Evolutionary conservation across 1,284 basidiomycete species (phyloP).

Genomic region (Butyriboletus appendiculatus): DNA sequence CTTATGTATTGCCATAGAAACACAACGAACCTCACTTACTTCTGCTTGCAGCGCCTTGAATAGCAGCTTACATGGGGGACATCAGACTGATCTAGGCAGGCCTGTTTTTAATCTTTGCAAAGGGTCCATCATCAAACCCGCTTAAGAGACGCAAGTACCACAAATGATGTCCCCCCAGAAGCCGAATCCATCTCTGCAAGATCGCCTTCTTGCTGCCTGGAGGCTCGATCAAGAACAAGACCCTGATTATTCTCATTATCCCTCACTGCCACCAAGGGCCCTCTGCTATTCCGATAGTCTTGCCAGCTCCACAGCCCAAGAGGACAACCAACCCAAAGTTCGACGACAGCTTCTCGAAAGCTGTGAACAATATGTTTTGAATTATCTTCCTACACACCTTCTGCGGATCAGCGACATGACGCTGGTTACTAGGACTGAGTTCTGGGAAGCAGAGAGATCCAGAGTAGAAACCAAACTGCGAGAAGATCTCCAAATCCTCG

Average conservation of each 20-base stretch:
- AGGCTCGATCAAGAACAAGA: conserved; percentile 11
- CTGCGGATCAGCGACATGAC: conserved; percentile 13
- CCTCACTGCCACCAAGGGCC: conserved; percentile 6
- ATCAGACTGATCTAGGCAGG: not conserved
- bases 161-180: conserved; percentile 1
- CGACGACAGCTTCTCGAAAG: conserved; percentile 9
- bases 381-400: conserved; percentile 16
- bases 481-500: not conserved
- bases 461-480: conserved; percentile 1
- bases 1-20: not conserved
- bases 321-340: not conserved
- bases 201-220: conserved; percentile 16
- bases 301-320: not conserved
- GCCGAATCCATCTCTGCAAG: not conserved
- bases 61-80: not conserved
- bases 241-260: not conserved
- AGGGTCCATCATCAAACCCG: not conserved
- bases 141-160: not conserved
- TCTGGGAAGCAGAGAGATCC: conserved; percentile 12
- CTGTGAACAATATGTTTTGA: conserved; percentile 20
- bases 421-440: conserved; percentile 10
- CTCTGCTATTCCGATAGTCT: conserved; percentile 10
- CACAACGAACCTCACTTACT: not conserved
- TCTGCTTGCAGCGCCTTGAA: not conserved
- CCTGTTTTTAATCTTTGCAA: not conserved